Evolutionary conservation across 2,329 filamentous ascomycete species (phyloP), one percentile per base, ranked within the genome.

Genomic region (Chalaropsis ovoidea): DNA sequence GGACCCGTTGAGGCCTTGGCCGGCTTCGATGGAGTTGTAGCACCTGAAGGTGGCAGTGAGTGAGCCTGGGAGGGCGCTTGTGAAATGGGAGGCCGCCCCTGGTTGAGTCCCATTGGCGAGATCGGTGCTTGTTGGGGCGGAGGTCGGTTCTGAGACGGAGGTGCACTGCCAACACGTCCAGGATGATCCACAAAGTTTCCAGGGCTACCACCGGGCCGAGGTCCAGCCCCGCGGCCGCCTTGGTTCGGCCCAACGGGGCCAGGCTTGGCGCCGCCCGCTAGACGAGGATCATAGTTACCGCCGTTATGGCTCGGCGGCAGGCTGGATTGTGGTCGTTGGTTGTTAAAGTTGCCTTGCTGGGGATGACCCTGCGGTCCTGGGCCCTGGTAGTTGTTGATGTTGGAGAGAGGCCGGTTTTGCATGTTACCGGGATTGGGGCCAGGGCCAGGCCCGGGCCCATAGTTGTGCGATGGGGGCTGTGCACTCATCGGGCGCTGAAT

Each of bases 1-100:
- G 77, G 74, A 68, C 75, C 76, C 22, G 77, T 73, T 17, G 77
- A 76, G 2, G 78, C 69, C 69, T 76, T 74, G 22, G 76, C 72
- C 6, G 77, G 75, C 17, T 74, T 70, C 7, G 75, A 62, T 7
- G 67, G 74, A n/a, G 76, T 74, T 54, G 75, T 70, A n/a, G 72
- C 22, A n/a, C 39, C 17, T 39, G 54, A 35, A 8, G 24, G 24
- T 39, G 54, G 54, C 54, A 58, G 15, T 4, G 54, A 58, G 2
- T 58, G 54, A 22, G 54, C 54, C 15, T 62, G 70, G 24, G 71
- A 70, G 65, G 70, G 24, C 22, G 74, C 70, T 52, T 73, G 63
- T 15, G 65, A 70, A 67, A 71, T 70, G 2, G 62, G 52, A 19
- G 67, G 62, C 60, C 64, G 69, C 56, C 60, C 60, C 68, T 73